These are phyloP conservation scores for Cutaneotrichosporon sp. DNA, from an alignment of 1,284 basidiomycete species.

Conservation along the genomic window DNA sequence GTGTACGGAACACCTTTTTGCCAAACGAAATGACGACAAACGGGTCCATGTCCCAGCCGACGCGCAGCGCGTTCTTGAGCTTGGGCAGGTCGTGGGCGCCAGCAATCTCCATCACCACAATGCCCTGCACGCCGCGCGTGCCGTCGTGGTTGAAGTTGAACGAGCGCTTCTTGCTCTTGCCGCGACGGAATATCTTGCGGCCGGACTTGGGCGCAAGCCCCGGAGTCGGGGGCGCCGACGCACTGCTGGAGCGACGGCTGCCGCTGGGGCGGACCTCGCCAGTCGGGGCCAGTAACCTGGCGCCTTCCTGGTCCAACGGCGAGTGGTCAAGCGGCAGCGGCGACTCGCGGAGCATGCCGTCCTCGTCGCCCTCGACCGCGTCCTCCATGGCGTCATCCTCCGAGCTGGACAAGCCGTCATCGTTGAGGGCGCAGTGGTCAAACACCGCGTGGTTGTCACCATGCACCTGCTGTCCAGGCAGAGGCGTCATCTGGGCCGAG, in stretches of 20 bases:
- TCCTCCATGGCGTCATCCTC: slow-evolving; percentile 55
- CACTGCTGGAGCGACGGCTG: slow-evolving; percentile 9
- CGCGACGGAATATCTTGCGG: slow-evolving; percentile 11
- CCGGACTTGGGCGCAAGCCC: not conserved
- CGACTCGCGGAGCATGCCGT: slow-evolving; percentile 19
- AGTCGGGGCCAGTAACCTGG: not conserved
- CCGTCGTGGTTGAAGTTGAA: slow-evolving; percentile 21
- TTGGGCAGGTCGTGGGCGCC: slow-evolving; percentile 76
- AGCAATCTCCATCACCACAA: slow-evolving; percentile 76
- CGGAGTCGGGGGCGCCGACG: not conserved
- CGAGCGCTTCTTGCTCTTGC: slow-evolving; percentile 1
- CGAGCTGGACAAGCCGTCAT: slow-evolving; percentile 63
- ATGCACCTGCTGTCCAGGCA: slow-evolving; percentile 12
- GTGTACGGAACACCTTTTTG: slow-evolving; percentile 92
- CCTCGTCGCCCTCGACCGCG: slow-evolving; percentile 34
- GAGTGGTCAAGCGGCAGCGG: slow-evolving; percentile 9
- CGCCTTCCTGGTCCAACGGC: slow-evolving; percentile 3
- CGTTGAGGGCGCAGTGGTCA: slow-evolving; percentile 57
- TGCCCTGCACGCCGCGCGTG: slow-evolving; percentile 63
- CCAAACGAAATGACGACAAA: slow-evolving; percentile 94
- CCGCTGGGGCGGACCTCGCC: not conserved
- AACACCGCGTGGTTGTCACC: slow-evolving; percentile 8
- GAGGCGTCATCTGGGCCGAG: slow-evolving; percentile 22
- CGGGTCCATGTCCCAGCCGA: slow-evolving; percentile 79
- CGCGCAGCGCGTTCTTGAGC: slow-evolving; percentile 62